Base-by-base conservation (phyloP, 140 eudicot species). In the Bidens hawaiensis region DNA sequence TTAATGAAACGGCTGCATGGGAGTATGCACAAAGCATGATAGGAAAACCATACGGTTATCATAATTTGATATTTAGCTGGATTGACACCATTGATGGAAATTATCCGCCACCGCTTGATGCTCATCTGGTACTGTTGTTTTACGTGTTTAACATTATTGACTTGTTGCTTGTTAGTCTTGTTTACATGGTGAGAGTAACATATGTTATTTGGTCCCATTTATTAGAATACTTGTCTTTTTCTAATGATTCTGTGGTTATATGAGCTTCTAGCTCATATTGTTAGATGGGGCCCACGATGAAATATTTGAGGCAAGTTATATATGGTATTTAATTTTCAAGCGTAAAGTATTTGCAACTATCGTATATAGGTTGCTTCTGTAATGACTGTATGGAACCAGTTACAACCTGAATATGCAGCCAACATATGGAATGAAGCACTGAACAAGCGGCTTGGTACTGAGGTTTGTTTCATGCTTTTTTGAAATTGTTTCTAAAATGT, bases 361-460 rank as follows among this genome's bases (percentile, higher is more conserved):
- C 62, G 5, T 52, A 40, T 51, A 45, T 78, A 94, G 99, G 94
- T 94, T 75, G 99, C 99, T 75, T 94, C 97, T 38, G 83, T 88
- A 42, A 94, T 94, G 97, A 81, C 86, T 7, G 69, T 81, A 21
- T 94, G 95, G 96, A 88, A 62, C 57, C 94, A 94, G 46, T 13
- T 94, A 69, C 83, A 81, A 75, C 97, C 97, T 9, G 90, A 70
- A 18, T 94, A 88, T 81, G 99, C 99, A 56, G 95, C 94, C 26
- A 94, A 85, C 71, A 73, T 94, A 87, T 94, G 96, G 99, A 88
- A 88, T 21, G 99, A 94, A 81, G 97, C 99, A 69, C 63, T 94
- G 74, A 94, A 94, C 81, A 94, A 85, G 68, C 82, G 97, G 19
- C 95, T 94, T 66, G 97, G 80, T 41, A 81, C 86, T 11, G 41